These are phyloP conservation scores for Mesostigma viride DNA, from an alignment of 139 green algal genomes.

Conservation along the genomic window DNA sequence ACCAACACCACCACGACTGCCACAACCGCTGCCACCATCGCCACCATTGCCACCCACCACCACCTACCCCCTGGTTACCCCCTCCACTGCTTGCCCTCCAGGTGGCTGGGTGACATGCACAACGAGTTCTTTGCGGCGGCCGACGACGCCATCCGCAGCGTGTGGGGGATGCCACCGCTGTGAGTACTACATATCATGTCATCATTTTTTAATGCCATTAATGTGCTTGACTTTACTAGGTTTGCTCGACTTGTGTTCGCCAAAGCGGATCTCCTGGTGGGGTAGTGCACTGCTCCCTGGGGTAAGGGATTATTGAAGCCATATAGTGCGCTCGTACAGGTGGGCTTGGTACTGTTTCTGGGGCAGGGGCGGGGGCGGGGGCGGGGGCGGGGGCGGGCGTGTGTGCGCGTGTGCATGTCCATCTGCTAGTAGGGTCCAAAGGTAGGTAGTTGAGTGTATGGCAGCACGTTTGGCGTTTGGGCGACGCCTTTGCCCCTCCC, in stretches of 20 bases:
- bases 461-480: too few species aligned
- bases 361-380: too few species aligned
- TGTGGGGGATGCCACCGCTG: constrained; percentile 29
- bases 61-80: neutral
- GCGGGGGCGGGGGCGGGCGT: too few species aligned
- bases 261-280: neutral
- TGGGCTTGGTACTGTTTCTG: neutral
- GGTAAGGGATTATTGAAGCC: neutral
- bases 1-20: too few species aligned
- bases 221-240: neutral
- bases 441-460: too few species aligned
- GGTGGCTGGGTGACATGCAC: constrained; percentile 42
- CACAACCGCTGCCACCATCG: too few species aligned
- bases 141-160: constrained; percentile 47
- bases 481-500: too few species aligned
- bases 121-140: constrained; percentile 57
- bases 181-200: constrained; percentile 71
- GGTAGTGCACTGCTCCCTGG: neutral
- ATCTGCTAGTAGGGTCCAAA: too few species aligned
- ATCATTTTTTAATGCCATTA: neutral
- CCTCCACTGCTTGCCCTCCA: constrained; percentile 1
- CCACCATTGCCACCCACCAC: neutral
- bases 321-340: neutral
- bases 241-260: too few species aligned
- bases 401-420: too few species aligned